Percentiles rank a stretch among this genome's conserved stretches.
These are phyloP conservation scores for Scheffersomyces amazonensis DNA, from an alignment of 805 yeast genomes.

Conservation along the genomic window DNA sequence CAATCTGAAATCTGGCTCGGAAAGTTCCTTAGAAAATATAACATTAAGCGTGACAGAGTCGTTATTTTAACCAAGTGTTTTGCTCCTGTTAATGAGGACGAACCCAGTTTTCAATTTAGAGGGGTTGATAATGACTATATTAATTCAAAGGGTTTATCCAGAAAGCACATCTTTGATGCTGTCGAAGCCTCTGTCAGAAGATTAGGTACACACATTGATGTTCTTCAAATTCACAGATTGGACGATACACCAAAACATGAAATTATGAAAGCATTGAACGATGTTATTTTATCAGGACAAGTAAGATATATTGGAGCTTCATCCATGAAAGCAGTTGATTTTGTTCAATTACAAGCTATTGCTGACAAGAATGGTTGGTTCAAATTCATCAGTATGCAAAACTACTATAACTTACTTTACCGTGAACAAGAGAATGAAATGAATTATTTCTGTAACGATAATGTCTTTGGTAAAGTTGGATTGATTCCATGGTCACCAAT, in stretches of 20 bases:
- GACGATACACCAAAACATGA: constrained; percentile 52
- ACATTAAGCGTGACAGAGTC: constrained; percentile 16
- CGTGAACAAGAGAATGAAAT: constrained; percentile 68
- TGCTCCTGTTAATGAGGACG: constrained; percentile 7
- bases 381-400: constrained; percentile 60
- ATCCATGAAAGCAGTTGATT: constrained; percentile 54
- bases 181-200: constrained; percentile 38
- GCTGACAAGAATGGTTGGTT: constrained; percentile 59
- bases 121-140: constrained; percentile 7
- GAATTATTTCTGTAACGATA: constrained; percentile 46
- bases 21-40: constrained; percentile 16
- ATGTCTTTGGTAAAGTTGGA: constrained; percentile 47
- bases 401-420: constrained; percentile 51
- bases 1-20: constrained; percentile 15
- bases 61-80: constrained; percentile 17
- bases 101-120: constrained; percentile 9
- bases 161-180: constrained; percentile 50
- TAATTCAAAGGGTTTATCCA: constrained; percentile 34
- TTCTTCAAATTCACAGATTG: constrained; percentile 57
- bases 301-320: constrained; percentile 64
- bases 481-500: constrained; percentile 61
- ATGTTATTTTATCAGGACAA: constrained; percentile 44
- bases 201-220: constrained; percentile 52
- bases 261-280: constrained; percentile 56
- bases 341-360: constrained; percentile 49